Evolutionary conservation across 2,329 filamentous ascomycete genomes (phyloP), one percentile per base, ranked within the genome.

Genomic region (Sarocladium brachiariae): DNA sequence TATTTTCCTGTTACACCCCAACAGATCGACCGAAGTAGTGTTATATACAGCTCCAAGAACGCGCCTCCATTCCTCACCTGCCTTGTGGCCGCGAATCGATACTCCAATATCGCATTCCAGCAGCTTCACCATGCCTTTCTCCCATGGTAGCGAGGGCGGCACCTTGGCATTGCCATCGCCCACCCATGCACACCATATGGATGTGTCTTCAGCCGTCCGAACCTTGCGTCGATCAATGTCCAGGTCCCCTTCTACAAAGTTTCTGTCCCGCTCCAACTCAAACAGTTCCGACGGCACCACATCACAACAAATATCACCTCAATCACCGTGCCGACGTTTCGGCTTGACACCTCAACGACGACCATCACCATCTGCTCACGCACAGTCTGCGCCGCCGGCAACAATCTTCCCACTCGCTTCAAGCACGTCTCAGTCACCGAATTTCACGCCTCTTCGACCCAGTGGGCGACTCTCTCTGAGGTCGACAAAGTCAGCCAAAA

Each of bases 161-260:
- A 92, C 88, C 53, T 76, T 95, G 60, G 89, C 93, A 62, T 76
- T 96, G 60, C 84, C 89, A 56, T 96, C 91, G 55, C 91, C 92
- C 52, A 92, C 87, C 45, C 84, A 88, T 61, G 81, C 83, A 54
- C 87, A 89, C 65, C 85, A 87, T 68, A 86, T 92, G 60, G 88
- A 95, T 71, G 83, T 89, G 56, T 85, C 87, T 54, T 83, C 87
- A 48, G 85, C 87, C 53, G 87, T 96, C 56, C 81, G 89, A 63
- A 87, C 89, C 61, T 75, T 96, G 52, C 81, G 91, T 57, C 87
- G 89, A 59, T 96, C 92, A 23, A 76, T 96, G 56, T 96, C 91
- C 52, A 81, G 90, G 60, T 96, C 92, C n/a, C 92, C 92, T 10
- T 96, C 92, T 27, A 49, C 46, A 23, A 95, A 93, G 66, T 92